phyloP scores from a whole-genome alignment of 148 eudicot species.

The Fallopia convolvulus region DNA sequence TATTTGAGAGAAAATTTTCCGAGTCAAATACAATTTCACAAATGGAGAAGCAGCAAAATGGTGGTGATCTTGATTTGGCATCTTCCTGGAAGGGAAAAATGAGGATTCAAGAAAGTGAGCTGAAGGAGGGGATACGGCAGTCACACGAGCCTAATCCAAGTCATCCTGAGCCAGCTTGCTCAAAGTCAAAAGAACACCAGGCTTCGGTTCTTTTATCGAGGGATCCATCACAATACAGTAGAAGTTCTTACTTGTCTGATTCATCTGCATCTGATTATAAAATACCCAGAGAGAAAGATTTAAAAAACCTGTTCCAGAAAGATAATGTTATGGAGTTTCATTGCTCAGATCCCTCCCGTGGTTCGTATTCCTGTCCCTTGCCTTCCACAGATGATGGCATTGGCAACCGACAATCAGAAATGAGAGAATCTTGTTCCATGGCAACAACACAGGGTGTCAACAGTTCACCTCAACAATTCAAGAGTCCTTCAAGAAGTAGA shows the following conservation, averaged over 20 bases:
- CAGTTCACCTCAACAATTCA: slow-evolving; percentile 19
- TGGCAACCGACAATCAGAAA: slow-evolving; percentile 10
- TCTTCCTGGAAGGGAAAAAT: slow-evolving; percentile 35
- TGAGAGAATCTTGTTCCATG: slow-evolving; percentile 20
- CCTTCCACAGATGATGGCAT: slow-evolving; percentile 18
- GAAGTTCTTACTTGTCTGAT: background rate
- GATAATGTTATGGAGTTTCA: slow-evolving; percentile 1
- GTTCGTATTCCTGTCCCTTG: slow-evolving; percentile 17
- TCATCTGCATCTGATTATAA: background rate
- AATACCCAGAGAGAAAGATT: slow-evolving; percentile 9
- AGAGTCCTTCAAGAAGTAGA: slow-evolving; percentile 27
- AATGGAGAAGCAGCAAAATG: slow-evolving; percentile 10
- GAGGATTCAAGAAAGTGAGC: slow-evolving; percentile 28
- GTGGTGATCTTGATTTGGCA: slow-evolving; percentile 15
- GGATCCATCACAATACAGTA: slow-evolving; percentile 15
- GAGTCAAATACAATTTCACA: slow-evolving; percentile 19
- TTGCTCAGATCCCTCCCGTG: background rate
- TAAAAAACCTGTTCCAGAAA: background rate
- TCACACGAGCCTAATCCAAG: slow-evolving; percentile 16
- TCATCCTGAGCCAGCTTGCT: slow-evolving; percentile 16
- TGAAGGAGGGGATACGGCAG: slow-evolving; percentile 16
- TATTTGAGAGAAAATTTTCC: slow-evolving; percentile 21
- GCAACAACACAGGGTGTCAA: slow-evolving; percentile 17
- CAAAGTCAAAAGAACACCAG: background rate
- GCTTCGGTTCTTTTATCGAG: slow-evolving; percentile 17